Conservation (phyloP, 257 asterid genomes). For the Solanum virginianum region DNA sequence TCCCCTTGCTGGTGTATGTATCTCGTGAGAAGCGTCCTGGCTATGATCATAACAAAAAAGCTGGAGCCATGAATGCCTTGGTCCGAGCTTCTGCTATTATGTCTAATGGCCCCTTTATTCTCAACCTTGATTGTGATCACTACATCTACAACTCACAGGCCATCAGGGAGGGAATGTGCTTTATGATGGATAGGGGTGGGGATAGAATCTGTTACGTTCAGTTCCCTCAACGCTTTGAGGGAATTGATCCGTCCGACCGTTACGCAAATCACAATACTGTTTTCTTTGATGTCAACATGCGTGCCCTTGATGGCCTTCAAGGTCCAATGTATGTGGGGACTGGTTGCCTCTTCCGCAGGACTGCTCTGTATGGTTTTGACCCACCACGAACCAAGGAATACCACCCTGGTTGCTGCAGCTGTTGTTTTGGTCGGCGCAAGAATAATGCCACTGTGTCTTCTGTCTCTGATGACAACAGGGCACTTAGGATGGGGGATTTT, state of each 20-base stretch:
- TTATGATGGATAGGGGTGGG: conserved; percentile 89
- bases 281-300: conserved; percentile 85
- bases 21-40: conserved; percentile 91
- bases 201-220: conserved; percentile 73
- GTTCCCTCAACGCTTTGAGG: conserved; percentile 82
- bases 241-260: conserved; percentile 83
- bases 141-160: conserved; percentile 80
- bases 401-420: conserved; percentile 57
- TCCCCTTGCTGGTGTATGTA: conserved; percentile 76
- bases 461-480: conserved; percentile 53
- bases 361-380: conserved; percentile 76
- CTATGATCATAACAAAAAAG: conserved; percentile 87
- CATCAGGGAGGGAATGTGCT: conserved; percentile 73
- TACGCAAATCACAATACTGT: conserved; percentile 81
- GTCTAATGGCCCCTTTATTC: conserved; percentile 89
- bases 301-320: conserved; percentile 78
- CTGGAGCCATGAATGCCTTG: conserved; percentile 89
- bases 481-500: conserved; percentile 57
- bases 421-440: conserved; percentile 42
- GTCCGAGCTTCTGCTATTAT: conserved; percentile 84
- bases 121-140: conserved; percentile 89
- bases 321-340: conserved; percentile 91
- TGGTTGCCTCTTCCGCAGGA: conserved; percentile 76
- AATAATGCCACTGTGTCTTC: conserved; percentile 16
- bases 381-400: conserved; percentile 68